Conservation (phyloP, 23 red algal genomes). For the Gracilaria domingensis region DNA sequence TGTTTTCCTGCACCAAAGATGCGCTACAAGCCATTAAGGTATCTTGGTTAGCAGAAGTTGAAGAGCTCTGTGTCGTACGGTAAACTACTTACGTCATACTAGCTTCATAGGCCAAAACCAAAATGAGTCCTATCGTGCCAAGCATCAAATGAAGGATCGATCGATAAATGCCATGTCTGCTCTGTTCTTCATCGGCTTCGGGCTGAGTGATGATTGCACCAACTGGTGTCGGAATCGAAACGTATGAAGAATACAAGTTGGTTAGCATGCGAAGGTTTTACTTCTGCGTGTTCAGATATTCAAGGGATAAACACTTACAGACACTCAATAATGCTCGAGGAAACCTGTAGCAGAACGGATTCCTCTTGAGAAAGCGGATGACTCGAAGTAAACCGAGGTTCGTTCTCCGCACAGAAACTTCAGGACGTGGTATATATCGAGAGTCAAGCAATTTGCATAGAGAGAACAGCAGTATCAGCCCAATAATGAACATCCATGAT, state of each 20-base stretch:
- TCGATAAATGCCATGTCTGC: neutral
- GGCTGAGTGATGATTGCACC: neutral
- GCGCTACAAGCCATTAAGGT: neutral
- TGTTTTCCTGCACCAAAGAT: neutral
- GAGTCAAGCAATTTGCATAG: conserved; percentile 13
- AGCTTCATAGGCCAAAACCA: conserved; percentile 48
- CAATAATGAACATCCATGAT: conserved; percentile 28
- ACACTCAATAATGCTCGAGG: neutral
- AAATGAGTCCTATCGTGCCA: conserved; percentile 23
- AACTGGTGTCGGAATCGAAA: neutral
- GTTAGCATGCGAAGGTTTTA: neutral
- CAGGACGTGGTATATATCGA: neutral
- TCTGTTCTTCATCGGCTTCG: neutral
- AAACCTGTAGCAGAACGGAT: neutral
- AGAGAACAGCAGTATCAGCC: neutral
- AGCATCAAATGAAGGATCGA: conserved; percentile 30
- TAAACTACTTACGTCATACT: conserved; percentile 59
- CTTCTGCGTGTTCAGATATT: neutral
- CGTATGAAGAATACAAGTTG: neutral
- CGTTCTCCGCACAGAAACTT: conserved; percentile 6
- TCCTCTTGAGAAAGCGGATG: neutral
- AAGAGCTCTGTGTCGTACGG: too few relatives aligned
- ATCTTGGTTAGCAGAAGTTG: neutral
- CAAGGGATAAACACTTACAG: neutral
- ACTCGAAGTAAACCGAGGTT: neutral